Evolutionary conservation across 257 asterid genomes (phyloP).

Genomic region (Solanum pennellii): DNA sequence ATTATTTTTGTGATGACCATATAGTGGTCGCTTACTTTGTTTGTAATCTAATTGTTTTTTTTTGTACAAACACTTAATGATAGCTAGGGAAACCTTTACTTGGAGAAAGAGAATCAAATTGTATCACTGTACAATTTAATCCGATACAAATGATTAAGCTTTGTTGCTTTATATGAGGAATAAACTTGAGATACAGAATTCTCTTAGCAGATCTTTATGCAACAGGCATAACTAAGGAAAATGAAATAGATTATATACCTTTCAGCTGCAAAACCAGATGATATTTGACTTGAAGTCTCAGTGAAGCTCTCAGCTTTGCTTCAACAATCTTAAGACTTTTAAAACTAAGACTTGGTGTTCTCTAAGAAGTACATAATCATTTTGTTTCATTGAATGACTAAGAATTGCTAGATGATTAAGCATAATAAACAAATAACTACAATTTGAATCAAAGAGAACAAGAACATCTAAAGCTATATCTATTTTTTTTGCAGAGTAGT

Average conservation of each 20-base stretch:
- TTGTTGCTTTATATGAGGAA: neutral
- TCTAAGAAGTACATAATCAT: neutral
- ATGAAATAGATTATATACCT: slow-evolving; percentile 29
- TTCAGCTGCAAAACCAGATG: slow-evolving; percentile 74
- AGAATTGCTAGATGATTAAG: neutral
- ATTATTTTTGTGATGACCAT: too few species aligned
- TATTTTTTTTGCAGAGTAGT: neutral
- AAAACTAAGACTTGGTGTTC: neutral
- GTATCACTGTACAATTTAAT: neutral
- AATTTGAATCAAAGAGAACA: neutral
- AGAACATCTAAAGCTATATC: neutral
- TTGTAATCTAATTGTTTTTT: too few species aligned
- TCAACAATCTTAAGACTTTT: neutral
- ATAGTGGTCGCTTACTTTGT: too few species aligned
- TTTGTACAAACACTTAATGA: too few species aligned
- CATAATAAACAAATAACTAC: neutral
- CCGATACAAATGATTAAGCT: neutral
- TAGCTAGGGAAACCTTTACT: neutral
- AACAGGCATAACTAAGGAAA: neutral
- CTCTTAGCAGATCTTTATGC: neutral
- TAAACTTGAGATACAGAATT: neutral
- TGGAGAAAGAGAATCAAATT: neutral
- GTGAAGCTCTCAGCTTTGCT: slow-evolving; percentile 30
- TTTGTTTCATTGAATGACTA: neutral
- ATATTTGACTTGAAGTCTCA: slow-evolving; percentile 43